Evolutionary conservation across 2,329 filamentous ascomycete species (phyloP), one percentile per base, ranked within the genome.

Genomic region (Fusarium fracticaudum): DNA sequence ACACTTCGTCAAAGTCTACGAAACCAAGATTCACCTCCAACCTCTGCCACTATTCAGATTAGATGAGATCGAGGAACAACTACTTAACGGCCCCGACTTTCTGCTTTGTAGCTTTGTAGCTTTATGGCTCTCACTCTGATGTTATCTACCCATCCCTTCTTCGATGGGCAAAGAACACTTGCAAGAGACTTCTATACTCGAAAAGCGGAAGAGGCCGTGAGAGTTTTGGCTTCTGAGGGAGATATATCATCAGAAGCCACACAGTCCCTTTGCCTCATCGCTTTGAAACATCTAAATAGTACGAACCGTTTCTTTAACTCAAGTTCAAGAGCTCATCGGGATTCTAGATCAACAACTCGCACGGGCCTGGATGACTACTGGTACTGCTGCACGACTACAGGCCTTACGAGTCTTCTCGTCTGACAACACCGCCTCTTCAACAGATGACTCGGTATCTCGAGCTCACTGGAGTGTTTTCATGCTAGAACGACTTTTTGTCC

Each of bases 41-140:
- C 44, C 44, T 15, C 24, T 47, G 4, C 44, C 44, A 6, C 24
- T 47, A 3, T 29, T 47, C 12, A 22, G 1, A 0, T 4, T 29
- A 5, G 6, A 29, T 9, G 15, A 0, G 6, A 8, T 47, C 9
- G 18, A 29, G 18, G 24, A 47, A 3, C 18, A 8, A 15, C 18
- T 47, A 11, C 13, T 47, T 29, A 0, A 10, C 1, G 24, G 24
- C 6, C 44, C 18, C 15, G 1, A 11, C 0, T 47, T 29, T 1
- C 44, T 47, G 0, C 18, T 47, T 5, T n/a, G n/a, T n/a, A n/a
- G n/a, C n/a, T n/a, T n/a, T n/a, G n/a, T n/a, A 47, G 44, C 44
- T 47, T 29, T 3, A 47, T 47, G 18, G 44, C 44, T 47, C 18
- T 47, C 12, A 5, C 3, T 15, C 24, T 47, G 2, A 47, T 8